Evolutionary conservation across 1,139 yeast genomes (phyloP), one percentile per base, ranked within the genome.

Genomic region (Nadsonia commutata): DNA sequence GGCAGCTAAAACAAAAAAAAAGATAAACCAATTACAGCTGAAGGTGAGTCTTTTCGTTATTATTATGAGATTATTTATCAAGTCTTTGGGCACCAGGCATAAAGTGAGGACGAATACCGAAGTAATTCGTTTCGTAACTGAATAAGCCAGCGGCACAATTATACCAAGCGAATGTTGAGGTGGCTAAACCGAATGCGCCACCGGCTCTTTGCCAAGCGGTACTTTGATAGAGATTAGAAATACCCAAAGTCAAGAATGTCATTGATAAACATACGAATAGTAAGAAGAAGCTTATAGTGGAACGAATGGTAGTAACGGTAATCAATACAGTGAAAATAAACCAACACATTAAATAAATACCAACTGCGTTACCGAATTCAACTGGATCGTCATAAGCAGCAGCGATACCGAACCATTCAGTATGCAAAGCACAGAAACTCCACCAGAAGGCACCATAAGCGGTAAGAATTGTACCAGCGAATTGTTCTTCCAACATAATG

Each of bases 391-490:
- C 59, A 52, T 73, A 77, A 18, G 88, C 79, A 2, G 68, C 65
- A 17, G 62, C 65, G 50, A 85, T 78, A 40, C 88, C 86, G 61
- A 85, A 85, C 56, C 78, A 70, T 18, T 79, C 76, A 46, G 78
- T 74, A 48, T 74, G 67, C 47, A 85, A 70, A 18, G 88, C 85
- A 48, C 77, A 86, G 53, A 62, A 72, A 33, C 86, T 67, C 60
- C 81, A 70, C 95, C 95, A 86, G 64, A 84, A 86, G 1, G 88
- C 93, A 48, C 93, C 95, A 58, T 54, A 86, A 6, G 93, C 80
- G 18, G 80, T 65, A 47, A 85, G 70, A 2, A 93, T 93, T 43
- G 83, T 74, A 48, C 83, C 95, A 72, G 94, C 95, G 67, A 84
- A 85, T 43, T 94, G 77, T 66, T 84, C 83, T 54, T 85, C 93